Percentiles rank a stretch among this genome's conserved stretches.
These are phyloP conservation scores for Trichophyton mentagrophytes DNA, from an alignment of 2,329 filamentous ascomycete species.

Conservation along the genomic window DNA sequence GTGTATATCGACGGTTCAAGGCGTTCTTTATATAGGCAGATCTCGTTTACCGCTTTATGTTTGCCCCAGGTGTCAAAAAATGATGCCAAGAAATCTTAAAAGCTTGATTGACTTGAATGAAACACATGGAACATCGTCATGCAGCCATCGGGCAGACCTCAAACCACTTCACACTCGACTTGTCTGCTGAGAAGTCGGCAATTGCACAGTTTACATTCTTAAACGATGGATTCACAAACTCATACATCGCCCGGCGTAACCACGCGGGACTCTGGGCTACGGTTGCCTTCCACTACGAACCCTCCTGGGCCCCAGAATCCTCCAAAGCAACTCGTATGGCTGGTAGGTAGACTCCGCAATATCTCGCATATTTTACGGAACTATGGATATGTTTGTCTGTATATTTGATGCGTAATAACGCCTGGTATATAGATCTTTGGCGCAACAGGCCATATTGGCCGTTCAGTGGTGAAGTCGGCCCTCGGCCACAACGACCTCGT, in stretches of 20 bases:
- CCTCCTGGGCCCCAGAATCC: conserved; percentile 61
- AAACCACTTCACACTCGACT: not conserved
- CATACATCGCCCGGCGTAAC: conserved; percentile 16
- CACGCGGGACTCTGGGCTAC: conserved; percentile 33
- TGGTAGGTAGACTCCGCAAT: conserved; percentile 45
- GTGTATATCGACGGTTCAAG: not conserved
- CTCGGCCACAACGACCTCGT: conserved; percentile 72
- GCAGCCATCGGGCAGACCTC: too few species aligned
- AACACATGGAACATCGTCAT: not conserved
- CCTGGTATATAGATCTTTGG: conserved; percentile 60
- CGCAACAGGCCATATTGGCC: conserved; percentile 92
- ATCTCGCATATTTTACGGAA: not conserved
- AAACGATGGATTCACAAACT: not conserved
- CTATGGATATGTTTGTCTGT: not conserved
- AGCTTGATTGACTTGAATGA: not conserved
- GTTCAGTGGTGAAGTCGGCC: conserved; percentile 72
- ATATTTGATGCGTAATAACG: not conserved
- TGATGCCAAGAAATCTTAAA: not conserved
- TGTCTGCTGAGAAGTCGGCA: not conserved
- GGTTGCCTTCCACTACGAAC: conserved; percentile 73
- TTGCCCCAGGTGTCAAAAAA: not conserved
- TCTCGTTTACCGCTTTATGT: not conserved
- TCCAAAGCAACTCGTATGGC: conserved; percentile 69
- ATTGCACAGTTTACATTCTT: not conserved
- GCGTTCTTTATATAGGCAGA: not conserved